phyloP scores from a whole-genome alignment of 2,329 filamentous ascomycete species.

The Cordyceps sp. region DNA sequence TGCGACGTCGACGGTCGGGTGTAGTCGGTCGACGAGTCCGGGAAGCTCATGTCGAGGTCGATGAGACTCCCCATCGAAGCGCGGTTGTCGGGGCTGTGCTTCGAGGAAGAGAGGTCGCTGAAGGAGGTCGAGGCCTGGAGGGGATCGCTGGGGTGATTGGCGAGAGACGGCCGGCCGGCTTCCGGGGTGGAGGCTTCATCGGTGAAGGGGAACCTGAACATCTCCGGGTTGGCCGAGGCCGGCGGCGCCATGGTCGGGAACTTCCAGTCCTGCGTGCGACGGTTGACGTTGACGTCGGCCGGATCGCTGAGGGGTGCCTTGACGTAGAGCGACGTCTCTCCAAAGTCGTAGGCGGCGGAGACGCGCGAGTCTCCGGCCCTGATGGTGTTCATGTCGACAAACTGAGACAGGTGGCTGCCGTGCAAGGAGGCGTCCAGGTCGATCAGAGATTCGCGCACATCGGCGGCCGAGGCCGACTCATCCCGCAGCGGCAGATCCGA shows the following conservation, averaged over 20 bases:
- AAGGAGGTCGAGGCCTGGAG: constrained; percentile 22
- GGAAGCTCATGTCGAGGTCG: constrained; percentile 37
- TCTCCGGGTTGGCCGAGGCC: constrained; percentile 34
- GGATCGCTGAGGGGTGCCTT: constrained; percentile 40
- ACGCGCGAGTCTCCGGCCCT: constrained; percentile 27
- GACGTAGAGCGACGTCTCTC: constrained; percentile 22
- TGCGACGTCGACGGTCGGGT: constrained; percentile 41
- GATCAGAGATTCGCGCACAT: constrained; percentile 46
- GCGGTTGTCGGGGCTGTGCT: constrained; percentile 17
- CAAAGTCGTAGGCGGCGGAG: constrained; percentile 32
- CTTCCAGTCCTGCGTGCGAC: constrained; percentile 39
- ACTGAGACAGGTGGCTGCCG: constrained; percentile 37
- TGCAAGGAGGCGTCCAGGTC: constrained; percentile 45
- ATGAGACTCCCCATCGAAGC: constrained; percentile 30
- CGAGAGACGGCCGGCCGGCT: constrained; percentile 23
- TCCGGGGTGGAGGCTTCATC: constrained; percentile 13
- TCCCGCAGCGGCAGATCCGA: constrained; percentile 45
- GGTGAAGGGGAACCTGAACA: constrained; percentile 31
- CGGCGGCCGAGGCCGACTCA: constrained; percentile 28
- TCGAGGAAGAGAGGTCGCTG: constrained; percentile 24
- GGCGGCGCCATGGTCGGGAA: constrained; percentile 36
- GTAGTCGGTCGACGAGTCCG: constrained; percentile 31
- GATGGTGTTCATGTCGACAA: constrained; percentile 45
- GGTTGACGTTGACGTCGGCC: constrained; percentile 33
- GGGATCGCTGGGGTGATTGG: constrained; percentile 36